Evolutionary conservation across 805 yeast species (phyloP), one percentile per base, ranked within the genome.

Genomic region (Ogataea allantospora): DNA sequence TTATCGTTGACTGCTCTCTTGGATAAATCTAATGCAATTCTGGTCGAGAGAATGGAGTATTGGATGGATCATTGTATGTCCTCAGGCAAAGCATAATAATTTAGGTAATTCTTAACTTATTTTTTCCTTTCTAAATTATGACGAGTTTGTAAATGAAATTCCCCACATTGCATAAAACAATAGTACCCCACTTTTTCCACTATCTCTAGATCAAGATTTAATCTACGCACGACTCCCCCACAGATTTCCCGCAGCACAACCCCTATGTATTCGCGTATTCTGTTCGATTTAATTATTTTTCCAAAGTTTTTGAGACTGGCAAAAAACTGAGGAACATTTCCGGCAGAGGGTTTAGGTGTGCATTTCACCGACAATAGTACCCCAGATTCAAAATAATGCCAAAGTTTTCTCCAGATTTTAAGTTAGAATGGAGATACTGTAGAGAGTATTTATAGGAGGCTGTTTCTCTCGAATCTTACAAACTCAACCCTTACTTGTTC

Each of bases 31-130:
- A 49, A 51, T 21, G 49, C 44, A 12, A 38, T 50, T 17, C 48
- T 61, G 27, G 48, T 42, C 9, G 42, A 42, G 26, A 57, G 56
- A 26, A 63, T 62, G 47, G 58, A 56, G 36, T 42, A 49, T 30
- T 48, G 52, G 54, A 57, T 63, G 43, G 53, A 53, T 20, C 42
- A 46, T 20, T 52, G 54, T 23, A 59, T 63, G 1, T 55, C 62
- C 7, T 35, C 51, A 6, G 58, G 58, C 1, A 55, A 48, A 42
- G 61, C 62, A 26, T 40, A 29, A 12, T n/a, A n/a, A n/a, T n/a
- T n/a, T n/a, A n/a, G n/a, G n/a, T n/a, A n/a, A n/a, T n/a, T n/a
- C n/a, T n/a, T n/a, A n/a, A n/a, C n/a, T n/a, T n/a, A n/a, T n/a
- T n/a, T n/a, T n/a, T n/a, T n/a, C n/a, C n/a, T n/a, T n/a, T n/a